Conservation (phyloP, 2,329 filamentous ascomycete genomes). For the Periconia digitata region DNA sequence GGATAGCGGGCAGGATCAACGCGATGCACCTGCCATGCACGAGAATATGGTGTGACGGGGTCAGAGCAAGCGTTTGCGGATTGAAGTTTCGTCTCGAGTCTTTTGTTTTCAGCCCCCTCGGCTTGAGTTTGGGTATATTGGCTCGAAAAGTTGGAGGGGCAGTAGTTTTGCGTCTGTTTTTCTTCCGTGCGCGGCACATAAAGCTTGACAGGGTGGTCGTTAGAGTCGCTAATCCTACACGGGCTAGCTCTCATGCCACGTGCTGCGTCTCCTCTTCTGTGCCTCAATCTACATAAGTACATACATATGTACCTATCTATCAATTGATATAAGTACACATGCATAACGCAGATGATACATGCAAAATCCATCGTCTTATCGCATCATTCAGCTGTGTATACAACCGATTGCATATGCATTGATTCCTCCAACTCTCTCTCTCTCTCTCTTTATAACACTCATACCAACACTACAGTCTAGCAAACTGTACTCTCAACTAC, state of each 20-base stretch:
- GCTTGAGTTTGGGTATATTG: slow-evolving; percentile 8
- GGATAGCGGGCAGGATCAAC: slow-evolving; percentile 2
- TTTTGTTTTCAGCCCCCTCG: slow-evolving; percentile 4
- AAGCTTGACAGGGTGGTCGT: no score
- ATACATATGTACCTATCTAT: no score
- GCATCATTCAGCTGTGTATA: no score
- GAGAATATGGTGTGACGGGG: background rate
- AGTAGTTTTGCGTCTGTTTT: slow-evolving; percentile 6
- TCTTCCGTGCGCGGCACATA: no score
- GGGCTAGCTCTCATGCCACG: background rate
- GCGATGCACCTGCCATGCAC: slow-evolving; percentile 4
- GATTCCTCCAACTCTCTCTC: no score
- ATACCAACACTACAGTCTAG: no score
- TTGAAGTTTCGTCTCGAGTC: background rate
- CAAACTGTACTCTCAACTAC: no score
- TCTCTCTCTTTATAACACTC: no score
- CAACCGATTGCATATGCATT: no score
- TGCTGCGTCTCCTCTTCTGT: background rate
- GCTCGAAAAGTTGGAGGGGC: slow-evolving; percentile 6
- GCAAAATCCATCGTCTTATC: no score
- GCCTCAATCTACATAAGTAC: background rate
- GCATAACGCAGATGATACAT: no score
- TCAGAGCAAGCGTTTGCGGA: background rate
- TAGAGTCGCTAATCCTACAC: background rate
- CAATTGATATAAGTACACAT: no score